Conservation (phyloP, 2,329 filamentous ascomycete species). For the Acephala macrosclerotiorum region DNA sequence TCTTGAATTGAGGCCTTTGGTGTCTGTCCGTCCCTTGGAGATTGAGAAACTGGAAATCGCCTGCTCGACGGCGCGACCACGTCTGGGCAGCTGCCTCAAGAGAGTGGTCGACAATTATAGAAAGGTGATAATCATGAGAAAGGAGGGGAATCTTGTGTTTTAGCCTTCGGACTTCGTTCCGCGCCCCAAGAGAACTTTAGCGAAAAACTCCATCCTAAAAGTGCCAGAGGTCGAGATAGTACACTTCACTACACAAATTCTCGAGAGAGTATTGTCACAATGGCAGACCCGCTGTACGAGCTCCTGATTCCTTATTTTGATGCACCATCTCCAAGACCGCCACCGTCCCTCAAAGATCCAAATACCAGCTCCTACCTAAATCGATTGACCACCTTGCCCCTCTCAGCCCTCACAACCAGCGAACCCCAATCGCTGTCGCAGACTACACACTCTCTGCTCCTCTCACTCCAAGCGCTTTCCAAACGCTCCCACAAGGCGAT, state of each 20-base stretch:
- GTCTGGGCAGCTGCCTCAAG: conserved; percentile 4
- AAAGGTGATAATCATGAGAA: not conserved
- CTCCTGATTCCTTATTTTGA: conserved; percentile 70
- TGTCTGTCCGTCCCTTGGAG: not conserved
- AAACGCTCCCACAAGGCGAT: conserved; percentile 89
- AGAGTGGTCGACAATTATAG: conserved; percentile 1
- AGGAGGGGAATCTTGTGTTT: not conserved
- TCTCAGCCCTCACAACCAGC: conserved; percentile 73
- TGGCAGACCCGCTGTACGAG: conserved; percentile 79
- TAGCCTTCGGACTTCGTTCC: not conserved
- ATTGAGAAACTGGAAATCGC: not conserved
- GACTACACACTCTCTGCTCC: conserved; percentile 78
- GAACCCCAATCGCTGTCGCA: conserved; percentile 86
- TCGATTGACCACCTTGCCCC: conserved; percentile 77
- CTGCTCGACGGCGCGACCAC: not conserved
- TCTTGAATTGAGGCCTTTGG: not conserved
- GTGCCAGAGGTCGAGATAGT: conserved; percentile 1
- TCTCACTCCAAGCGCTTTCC: conserved; percentile 86
- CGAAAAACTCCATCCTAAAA: not conserved
- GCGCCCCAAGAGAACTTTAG: conserved; percentile 2
- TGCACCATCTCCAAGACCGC: conserved; percentile 48
- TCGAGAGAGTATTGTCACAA: conserved; percentile 43
- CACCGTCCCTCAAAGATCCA: conserved; percentile 54
- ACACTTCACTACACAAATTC: conserved; percentile 21
- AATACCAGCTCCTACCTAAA: conserved; percentile 75